These are phyloP conservation scores for Paraconiothyrium sp. DNA, from an alignment of 2,329 filamentous ascomycete genomes.

Conservation along the genomic window DNA sequence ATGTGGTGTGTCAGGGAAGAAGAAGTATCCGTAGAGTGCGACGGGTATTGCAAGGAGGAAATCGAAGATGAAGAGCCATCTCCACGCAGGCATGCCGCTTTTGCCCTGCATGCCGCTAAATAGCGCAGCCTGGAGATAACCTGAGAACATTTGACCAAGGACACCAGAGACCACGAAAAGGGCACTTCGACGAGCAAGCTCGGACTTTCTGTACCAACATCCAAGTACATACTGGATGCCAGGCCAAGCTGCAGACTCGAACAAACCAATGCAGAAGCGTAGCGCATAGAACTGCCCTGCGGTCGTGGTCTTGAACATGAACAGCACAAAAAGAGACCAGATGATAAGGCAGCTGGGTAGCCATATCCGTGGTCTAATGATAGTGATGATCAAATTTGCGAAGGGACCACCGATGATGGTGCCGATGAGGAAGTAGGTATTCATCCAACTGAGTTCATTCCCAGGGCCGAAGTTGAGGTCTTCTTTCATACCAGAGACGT, in stretches of 20 bases:
- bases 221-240: neutral
- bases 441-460: slow-evolving; percentile 21
- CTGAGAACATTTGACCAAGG: neutral
- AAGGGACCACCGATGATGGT: slow-evolving; percentile 12
- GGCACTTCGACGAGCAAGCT: neutral
- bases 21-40: slow-evolving; percentile 47
- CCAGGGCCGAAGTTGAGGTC: slow-evolving; percentile 18
- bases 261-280: slow-evolving; percentile 15
- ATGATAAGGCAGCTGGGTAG: slow-evolving; percentile 13
- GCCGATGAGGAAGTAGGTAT: slow-evolving; percentile 15
- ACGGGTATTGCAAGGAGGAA: slow-evolving; percentile 53
- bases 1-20: slow-evolving; percentile 57
- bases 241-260: slow-evolving; percentile 15
- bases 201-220: slow-evolving; percentile 1
- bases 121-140: neutral
- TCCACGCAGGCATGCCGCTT: neutral
- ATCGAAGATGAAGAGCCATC: slow-evolving; percentile 52
- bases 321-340: slow-evolving; percentile 14
- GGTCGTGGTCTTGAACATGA: slow-evolving; percentile 15
- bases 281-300: slow-evolving; percentile 14
- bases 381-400: slow-evolving; percentile 18
- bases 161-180: neutral
- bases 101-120: neutral
- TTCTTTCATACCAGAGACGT: slow-evolving; percentile 25
- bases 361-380: slow-evolving; percentile 15